These are phyloP conservation scores for Cordyceps cateniannulata DNA, from an alignment of 2,329 filamentous ascomycete genomes.

Conservation along the genomic window DNA sequence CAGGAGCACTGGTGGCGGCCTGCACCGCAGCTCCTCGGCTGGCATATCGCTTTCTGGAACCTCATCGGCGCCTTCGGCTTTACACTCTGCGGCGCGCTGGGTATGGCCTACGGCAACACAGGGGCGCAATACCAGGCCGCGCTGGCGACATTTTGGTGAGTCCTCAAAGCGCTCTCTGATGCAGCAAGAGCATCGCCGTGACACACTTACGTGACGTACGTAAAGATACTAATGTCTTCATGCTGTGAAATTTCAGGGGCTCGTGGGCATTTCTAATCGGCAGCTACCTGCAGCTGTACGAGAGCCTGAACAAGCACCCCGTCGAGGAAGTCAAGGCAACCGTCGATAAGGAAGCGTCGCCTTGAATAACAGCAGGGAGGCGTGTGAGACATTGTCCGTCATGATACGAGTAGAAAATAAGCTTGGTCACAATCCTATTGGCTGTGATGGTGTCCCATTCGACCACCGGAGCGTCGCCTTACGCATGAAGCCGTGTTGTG, in stretches of 20 bases:
- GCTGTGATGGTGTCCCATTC: neutral
- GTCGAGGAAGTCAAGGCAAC: slow-evolving; percentile 11
- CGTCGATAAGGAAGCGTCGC: neutral
- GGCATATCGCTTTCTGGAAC: slow-evolving; percentile 64
- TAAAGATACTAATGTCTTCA: slow-evolving; percentile 36
- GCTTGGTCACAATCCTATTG: neutral
- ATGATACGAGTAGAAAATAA: neutral
- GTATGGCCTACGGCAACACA: slow-evolving; percentile 17
- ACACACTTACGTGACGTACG: slow-evolving; percentile 26
- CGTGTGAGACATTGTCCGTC: neutral
- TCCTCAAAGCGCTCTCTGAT: neutral
- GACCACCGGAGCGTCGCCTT: neutral
- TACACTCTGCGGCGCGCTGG: slow-evolving; percentile 55
- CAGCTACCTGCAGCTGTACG: slow-evolving; percentile 21
- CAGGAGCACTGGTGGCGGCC: slow-evolving; percentile 58
- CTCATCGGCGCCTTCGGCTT: slow-evolving; percentile 51
- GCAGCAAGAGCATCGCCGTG: no score
- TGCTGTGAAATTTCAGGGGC: slow-evolving; percentile 22
- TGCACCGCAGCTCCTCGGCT: slow-evolving; percentile 49
- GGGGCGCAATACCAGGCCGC: slow-evolving; percentile 2
- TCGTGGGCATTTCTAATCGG: slow-evolving; percentile 34
- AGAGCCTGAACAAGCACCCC: slow-evolving; percentile 21
- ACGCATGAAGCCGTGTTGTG: neutral
- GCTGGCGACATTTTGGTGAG: slow-evolving; percentile 32
- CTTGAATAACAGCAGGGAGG: neutral